Evolutionary conservation across 78 protist genomes (phyloP), one percentile per base, ranked within the genome.

Genomic region (Anaeramoeba ignava): DNA sequence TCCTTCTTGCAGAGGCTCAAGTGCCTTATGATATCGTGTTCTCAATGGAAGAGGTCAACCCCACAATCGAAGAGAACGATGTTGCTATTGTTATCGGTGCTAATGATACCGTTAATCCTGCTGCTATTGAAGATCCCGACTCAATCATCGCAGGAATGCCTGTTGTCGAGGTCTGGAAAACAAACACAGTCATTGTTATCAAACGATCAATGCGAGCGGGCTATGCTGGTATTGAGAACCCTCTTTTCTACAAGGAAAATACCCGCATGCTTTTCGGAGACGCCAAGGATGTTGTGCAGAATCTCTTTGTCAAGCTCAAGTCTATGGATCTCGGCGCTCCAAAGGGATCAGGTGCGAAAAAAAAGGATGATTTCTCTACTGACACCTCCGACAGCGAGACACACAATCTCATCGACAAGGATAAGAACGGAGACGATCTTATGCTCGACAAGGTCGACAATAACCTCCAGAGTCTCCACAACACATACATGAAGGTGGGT

Each of bases 41-140:
- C 39, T 97, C 94, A 84, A 96, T 97, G 99, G 99, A 96, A 3
- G 99, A 97, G 68, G 86, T 97, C 85, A 95, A 97, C 87, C 95
- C 81, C 1, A 93, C 94, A 38, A 81, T 95, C 38, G 79, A 3
- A 0, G 78, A 83, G 1, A 82, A 88, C 17, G 99, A 96, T 42
- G 82, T 94, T 33, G 91, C 83, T 0, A 87, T 91, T 38, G 92
- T 92, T 38, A 91, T 95, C 40, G 98, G 99, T 37, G 99, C 99
- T 79, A 96, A 96, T 89, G 99, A 98, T 89, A 98, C 97, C 8
- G 91, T 98, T 83, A 98, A 98, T 91, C 78, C 93, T 1, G 96
- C 96, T 0, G 98, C 99, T 0, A 41, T 82, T 8, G 97, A 95
- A 27, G 98, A 96, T 83, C 98, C 98, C 40, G 91, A 81, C 82